These are phyloP conservation scores for Macrotyloma uniflorum DNA, from an alignment of 306 rosid genomes.

Conservation along the genomic window DNA sequence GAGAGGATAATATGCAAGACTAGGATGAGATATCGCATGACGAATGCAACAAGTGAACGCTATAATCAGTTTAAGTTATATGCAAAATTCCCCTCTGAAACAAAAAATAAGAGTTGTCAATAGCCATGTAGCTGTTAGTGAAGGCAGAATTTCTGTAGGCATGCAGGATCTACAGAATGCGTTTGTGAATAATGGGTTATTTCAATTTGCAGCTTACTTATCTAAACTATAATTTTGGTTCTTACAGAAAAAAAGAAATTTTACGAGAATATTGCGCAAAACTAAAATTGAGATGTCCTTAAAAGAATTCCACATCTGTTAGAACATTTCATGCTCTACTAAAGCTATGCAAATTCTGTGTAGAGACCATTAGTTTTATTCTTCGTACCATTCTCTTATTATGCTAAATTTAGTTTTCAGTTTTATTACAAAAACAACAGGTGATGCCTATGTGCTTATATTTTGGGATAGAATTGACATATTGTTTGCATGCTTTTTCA, in stretches of 20 bases:
- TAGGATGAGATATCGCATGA: background rate
- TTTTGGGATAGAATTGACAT: constrained; percentile 28
- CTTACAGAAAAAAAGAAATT: background rate
- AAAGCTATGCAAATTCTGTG: constrained; percentile 5
- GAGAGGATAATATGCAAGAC: background rate
- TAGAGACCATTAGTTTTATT: background rate
- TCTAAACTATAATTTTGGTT: background rate
- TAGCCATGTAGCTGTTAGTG: background rate
- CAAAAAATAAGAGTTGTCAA: background rate
- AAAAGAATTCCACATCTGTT: background rate
- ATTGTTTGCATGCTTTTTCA: constrained; percentile 45
- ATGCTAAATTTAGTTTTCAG: background rate
- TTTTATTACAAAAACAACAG: background rate
- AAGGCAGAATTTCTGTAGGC: background rate
- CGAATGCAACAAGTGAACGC: background rate
- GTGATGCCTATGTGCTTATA: constrained; percentile 13
- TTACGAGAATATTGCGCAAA: background rate
- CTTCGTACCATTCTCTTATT: background rate
- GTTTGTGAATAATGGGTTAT: background rate
- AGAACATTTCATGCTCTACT: background rate
- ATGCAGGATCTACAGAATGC: constrained; percentile 1
- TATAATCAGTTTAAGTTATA: background rate
- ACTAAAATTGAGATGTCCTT: background rate
- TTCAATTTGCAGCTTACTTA: background rate
- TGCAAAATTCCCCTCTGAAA: background rate